Conservation (phyloP, 148 eudicot species). For the Selenicereus undatus region DNA sequence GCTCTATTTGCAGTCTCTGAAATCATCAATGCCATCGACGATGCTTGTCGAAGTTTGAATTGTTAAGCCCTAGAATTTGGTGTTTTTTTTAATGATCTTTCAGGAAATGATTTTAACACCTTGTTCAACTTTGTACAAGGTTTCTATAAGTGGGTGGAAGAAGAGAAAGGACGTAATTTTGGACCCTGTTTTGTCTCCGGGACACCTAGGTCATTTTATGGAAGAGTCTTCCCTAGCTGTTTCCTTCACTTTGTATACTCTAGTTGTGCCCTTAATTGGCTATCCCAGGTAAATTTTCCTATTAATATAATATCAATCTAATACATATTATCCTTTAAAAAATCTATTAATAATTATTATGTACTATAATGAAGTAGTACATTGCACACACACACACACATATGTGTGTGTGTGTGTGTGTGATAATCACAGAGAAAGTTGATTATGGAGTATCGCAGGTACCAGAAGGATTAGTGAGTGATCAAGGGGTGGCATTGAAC, state of each 20-base stretch:
- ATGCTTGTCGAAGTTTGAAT: slow-evolving; percentile 9
- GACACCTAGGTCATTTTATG: slow-evolving; percentile 61
- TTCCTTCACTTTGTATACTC: slow-evolving; percentile 69
- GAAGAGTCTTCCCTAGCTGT: slow-evolving; percentile 46
- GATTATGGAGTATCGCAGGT: neutral
- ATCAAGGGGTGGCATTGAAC: slow-evolving; percentile 24
- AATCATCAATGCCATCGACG: slow-evolving; percentile 29
- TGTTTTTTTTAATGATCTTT: slow-evolving; percentile 53
- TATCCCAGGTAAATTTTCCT: slow-evolving; percentile 43
- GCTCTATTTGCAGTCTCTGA: slow-evolving; percentile 28
- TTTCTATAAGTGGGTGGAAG: slow-evolving; percentile 13
- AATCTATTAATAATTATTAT: too few species aligned
- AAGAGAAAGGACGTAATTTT: slow-evolving; percentile 16
- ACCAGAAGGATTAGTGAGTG: neutral
- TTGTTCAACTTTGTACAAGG: slow-evolving; percentile 26
- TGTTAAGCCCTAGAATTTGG: slow-evolving; percentile 33
- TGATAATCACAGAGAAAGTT: too few species aligned
- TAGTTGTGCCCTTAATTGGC: slow-evolving; percentile 63
- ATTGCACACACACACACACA: too few species aligned
- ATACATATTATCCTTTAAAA: too few species aligned
- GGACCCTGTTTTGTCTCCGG: slow-evolving; percentile 41
- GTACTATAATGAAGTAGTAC: too few species aligned
- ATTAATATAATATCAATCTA: too few species aligned
- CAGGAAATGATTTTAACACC: slow-evolving; percentile 46
- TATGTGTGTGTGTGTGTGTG: too few species aligned